Percentiles rank a stretch among this genome's conserved stretches.
Evolutionary conservation across 352 stramenopile species (phyloP).

Genomic region (Plasmopara viticola): DNA sequence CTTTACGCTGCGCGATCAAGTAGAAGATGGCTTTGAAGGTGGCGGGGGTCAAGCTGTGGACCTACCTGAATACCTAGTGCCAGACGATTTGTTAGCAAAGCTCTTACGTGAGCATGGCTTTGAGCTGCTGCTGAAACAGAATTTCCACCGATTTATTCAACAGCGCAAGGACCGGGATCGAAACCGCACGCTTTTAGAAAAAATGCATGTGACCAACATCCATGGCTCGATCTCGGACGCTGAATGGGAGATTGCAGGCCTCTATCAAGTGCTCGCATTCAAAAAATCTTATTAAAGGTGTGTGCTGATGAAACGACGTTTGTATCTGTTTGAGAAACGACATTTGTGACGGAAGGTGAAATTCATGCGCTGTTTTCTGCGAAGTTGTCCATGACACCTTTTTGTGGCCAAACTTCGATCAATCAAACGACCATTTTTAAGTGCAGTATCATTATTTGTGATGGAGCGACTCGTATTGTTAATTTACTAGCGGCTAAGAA

Average conservation of each 20-base stretch:
- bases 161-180: slow-evolving; percentile 63
- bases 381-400: no score
- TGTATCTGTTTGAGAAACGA: background rate
- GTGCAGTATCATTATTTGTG: no score
- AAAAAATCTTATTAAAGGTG: slow-evolving; percentile 65
- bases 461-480: no score
- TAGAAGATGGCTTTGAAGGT: slow-evolving; percentile 44
- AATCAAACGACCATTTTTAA: no score
- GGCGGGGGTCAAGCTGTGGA: slow-evolving; percentile 70
- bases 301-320: background rate
- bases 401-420: no score
- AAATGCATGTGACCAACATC: slow-evolving; percentile 87
- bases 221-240: slow-evolving; percentile 74
- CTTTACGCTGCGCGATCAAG: slow-evolving; percentile 81
- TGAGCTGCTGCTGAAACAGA: slow-evolving; percentile 76
- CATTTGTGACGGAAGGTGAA: background rate
- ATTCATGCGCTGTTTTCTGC: no score
- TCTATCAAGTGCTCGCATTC: slow-evolving; percentile 84
- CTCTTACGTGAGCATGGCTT: slow-evolving; percentile 72
- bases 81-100: slow-evolving; percentile 64
- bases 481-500: no score
- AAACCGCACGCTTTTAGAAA: slow-evolving; percentile 63
- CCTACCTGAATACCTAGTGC: slow-evolving; percentile 88
- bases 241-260: slow-evolving; percentile 80
- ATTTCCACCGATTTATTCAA: slow-evolving; percentile 80